These are phyloP conservation scores for Carex cristatella DNA, from an alignment of 176 grass and related monocot species.

Conservation along the genomic window DNA sequence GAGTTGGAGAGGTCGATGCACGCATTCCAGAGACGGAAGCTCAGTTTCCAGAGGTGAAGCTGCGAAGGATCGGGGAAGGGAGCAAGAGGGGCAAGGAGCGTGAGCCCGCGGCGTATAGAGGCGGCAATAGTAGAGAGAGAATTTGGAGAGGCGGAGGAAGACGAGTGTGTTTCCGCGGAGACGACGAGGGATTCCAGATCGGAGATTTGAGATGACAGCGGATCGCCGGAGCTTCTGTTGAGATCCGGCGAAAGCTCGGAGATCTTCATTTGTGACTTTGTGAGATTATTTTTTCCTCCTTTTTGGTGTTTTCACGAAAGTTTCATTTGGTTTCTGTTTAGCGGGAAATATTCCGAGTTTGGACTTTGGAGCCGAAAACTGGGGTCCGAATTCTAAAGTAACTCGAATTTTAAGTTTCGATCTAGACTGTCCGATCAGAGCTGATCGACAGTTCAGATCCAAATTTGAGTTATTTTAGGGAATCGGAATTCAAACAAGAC, in stretches of 20 bases:
- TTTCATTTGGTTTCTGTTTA: conserved; percentile 3
- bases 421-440: too few relatives aligned
- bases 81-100: conserved; percentile 35
- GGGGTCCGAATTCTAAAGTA: too few relatives aligned
- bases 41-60: conserved; percentile 74
- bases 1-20: conserved; percentile 52
- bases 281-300: neutral
- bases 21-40: conserved; percentile 88
- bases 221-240: conserved; percentile 30
- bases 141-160: conserved; percentile 19
- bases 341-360: conserved; percentile 25
- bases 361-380: neutral
- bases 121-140: conserved; percentile 37
- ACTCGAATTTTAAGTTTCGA: too few relatives aligned
- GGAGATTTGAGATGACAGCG: conserved; percentile 18
- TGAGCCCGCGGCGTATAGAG: conserved; percentile 43
- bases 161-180: conserved; percentile 42
- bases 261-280: conserved; percentile 57
- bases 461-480: too few relatives aligned
- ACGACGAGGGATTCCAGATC: conserved; percentile 49
- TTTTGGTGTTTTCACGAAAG: conserved; percentile 13
- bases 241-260: conserved; percentile 93
- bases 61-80: conserved; percentile 33
- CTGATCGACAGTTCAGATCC: too few relatives aligned
- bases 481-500: too few relatives aligned